Evolutionary conservation across 169 alveolate species (phyloP), one percentile per base, ranked within the genome.

Genomic region (Eimeria sp.): DNA sequence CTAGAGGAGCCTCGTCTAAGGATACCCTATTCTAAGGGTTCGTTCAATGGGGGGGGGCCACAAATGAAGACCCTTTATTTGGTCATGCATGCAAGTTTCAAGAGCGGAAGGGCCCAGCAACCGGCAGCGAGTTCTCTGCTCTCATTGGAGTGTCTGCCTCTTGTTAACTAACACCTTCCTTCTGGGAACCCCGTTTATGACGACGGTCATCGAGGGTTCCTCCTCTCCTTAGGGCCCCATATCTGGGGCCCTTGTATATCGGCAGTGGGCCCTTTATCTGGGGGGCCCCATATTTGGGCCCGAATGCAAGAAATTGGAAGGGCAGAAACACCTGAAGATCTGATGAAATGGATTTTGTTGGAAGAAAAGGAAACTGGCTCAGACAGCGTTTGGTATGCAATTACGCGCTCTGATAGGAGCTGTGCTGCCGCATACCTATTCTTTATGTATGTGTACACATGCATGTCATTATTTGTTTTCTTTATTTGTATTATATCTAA

Each of bases 251-350:
- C 34, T 43, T 13, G 6, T 13, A 65, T 43, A 34, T 20, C 18
- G n/a, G 11, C 75, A 1, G 70, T 18, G 70, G 75, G 40, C 40
- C 75, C 75, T 40, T 20, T 65, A 0, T 7, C 75, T 65, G 40
- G 75, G 70, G 78, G 78, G 78, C 49, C 78, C 78, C 75, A 18
- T n/a, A 20, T n/a, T n/a, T n/a, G 75, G 75, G 27, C 75, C 43
- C 40, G 1, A 65, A 6, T 25, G 9, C 43, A 5, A 25, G 34
- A 7, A 25, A n/a, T 25, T 65, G 16, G n/a, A 6, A 7, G 13
- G 30, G 30, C 20, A 61, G 70, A 11, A 61, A 70, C 30, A n/a
- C 49, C 49, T 0, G 49, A 70, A 49, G 49, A 70, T 20, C 49
- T 10, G 22, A 2, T 2, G 25, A 22, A 70, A 25, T 30, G 20